Conservation (phyloP, 768 basidiomycete species). For the Macrolepiota fuliginosa region DNA sequence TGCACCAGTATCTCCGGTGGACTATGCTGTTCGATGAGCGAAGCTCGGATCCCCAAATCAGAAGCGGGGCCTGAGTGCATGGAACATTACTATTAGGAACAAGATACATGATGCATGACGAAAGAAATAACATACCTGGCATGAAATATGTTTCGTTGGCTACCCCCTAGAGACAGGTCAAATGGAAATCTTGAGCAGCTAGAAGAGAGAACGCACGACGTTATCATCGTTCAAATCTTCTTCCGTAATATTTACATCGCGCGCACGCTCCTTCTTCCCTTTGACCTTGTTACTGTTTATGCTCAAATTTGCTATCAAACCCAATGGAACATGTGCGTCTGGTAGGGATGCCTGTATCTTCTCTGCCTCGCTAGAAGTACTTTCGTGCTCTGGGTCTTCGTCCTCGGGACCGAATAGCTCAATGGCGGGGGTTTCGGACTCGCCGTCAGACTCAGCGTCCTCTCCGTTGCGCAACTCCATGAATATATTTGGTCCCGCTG, state of each 20-base stretch:
- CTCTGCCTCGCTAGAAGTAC: slow-evolving; percentile 37
- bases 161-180: slow-evolving; percentile 52
- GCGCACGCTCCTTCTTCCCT: slow-evolving; percentile 34
- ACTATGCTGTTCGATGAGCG: slow-evolving; percentile 72
- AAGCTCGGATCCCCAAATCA: slow-evolving; percentile 65
- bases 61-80: slow-evolving; percentile 58
- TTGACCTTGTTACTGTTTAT: slow-evolving; percentile 50
- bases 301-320: slow-evolving; percentile 70
- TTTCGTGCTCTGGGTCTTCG: slow-evolving; percentile 27
- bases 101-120: neutral
- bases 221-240: slow-evolving; percentile 61
- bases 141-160: slow-evolving; percentile 79
- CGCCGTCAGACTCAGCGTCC: slow-evolving; percentile 43
- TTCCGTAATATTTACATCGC: slow-evolving; percentile 33
- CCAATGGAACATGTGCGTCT: slow-evolving; percentile 71
- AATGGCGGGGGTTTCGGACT: slow-evolving; percentile 24
- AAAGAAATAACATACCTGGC: slow-evolving; percentile 50
- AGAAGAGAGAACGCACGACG: slow-evolving; percentile 39
- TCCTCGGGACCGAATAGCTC: slow-evolving; percentile 24
- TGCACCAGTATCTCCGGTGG: slow-evolving; percentile 83
- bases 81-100: slow-evolving; percentile 5
- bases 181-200: neutral
- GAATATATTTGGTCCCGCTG: slow-evolving; percentile 43
- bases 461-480: slow-evolving; percentile 35
- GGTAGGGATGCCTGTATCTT: slow-evolving; percentile 53